A percentile compares a stretch with the other conserved stretches of the same genome.
phyloP scores from a whole-genome alignment of 2,329 filamentous ascomycete genomes.

The Botrytis galanthina region DNA sequence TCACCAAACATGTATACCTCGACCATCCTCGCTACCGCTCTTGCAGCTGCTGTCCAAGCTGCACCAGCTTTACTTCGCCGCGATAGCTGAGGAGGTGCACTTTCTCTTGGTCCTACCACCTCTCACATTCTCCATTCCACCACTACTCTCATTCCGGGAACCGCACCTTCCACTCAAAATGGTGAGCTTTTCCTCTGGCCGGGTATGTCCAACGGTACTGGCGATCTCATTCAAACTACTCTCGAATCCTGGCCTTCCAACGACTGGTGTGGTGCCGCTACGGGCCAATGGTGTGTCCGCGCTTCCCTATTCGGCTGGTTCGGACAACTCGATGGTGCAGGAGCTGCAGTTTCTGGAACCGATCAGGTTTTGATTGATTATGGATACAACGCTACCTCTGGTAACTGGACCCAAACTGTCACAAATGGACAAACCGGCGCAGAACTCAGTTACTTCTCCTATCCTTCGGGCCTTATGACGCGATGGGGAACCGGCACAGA shows the following conservation, averaged over 20 bases:
- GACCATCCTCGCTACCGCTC: not conserved
- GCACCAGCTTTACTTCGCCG: not conserved
- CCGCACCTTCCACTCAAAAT: conserved; percentile 41
- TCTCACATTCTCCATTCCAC: conserved; percentile 43
- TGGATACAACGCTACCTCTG: conserved; percentile 27
- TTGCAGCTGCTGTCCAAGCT: not conserved
- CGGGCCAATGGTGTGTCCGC: conserved; percentile 44
- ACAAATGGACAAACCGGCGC: conserved; percentile 41
- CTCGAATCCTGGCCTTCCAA: conserved; percentile 44
- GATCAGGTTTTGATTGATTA: conserved; percentile 39
- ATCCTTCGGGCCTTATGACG: conserved; percentile 42
- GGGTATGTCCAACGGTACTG: conserved; percentile 47
- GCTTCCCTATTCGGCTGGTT: conserved; percentile 44
- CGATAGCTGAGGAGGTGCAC: conserved; percentile 42
- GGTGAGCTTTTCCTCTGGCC: conserved; percentile 46
- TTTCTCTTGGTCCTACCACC: conserved; percentile 42
- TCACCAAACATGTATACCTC: not conserved
- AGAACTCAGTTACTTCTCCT: conserved; percentile 39
- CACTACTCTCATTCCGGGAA: conserved; percentile 44
- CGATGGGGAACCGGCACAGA: conserved; percentile 44
- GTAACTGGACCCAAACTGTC: conserved; percentile 34
- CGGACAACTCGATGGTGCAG: conserved; percentile 41
- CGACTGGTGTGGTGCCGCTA: conserved; percentile 43
- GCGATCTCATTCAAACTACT: conserved; percentile 44
- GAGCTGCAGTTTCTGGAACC: conserved; percentile 31